Percentiles rank a stretch among this genome's conserved stretches.
phyloP scores from a whole-genome alignment of 2,329 filamentous ascomycete genomes.

The Calycina marina region DNA sequence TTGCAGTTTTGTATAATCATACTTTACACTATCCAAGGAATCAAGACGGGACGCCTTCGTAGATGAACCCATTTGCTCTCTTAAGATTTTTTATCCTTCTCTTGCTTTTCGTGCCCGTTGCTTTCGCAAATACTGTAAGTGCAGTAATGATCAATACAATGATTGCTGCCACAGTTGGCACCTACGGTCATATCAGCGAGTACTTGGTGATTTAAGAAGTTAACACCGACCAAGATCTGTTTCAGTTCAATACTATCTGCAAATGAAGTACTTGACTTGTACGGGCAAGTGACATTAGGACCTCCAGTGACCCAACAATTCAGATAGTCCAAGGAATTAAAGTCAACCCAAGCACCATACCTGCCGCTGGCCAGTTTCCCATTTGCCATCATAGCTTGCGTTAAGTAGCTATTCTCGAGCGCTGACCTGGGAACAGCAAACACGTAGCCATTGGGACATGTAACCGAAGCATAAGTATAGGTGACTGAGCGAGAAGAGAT shows the following conservation, averaged over 20 bases:
- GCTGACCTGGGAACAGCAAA: slow-evolving; percentile 46
- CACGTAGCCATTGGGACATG: slow-evolving; percentile 32
- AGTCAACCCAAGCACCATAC: slow-evolving; percentile 38
- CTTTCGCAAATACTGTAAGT: slow-evolving; percentile 48
- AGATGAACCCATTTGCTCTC: slow-evolving; percentile 41
- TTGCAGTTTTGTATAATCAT: no score
- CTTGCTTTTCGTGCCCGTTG: slow-evolving; percentile 42
- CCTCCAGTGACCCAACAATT: slow-evolving; percentile 48
- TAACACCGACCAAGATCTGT: slow-evolving; percentile 26
- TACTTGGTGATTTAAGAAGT: not conserved
- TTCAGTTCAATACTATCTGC: slow-evolving; percentile 28
- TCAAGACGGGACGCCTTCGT: slow-evolving; percentile 46
- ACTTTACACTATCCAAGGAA: slow-evolving; percentile 12
- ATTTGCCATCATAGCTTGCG: slow-evolving; percentile 16
- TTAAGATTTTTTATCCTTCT: slow-evolving; percentile 34
- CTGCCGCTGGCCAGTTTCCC: slow-evolving; percentile 15
- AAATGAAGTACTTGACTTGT: slow-evolving; percentile 25
- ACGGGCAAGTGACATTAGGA: slow-evolving; percentile 42
- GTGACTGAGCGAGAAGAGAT: slow-evolving; percentile 28
- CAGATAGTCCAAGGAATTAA: slow-evolving; percentile 40
- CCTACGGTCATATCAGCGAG: slow-evolving; percentile 25
- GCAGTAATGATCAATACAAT: slow-evolving; percentile 46
- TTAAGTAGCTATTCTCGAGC: slow-evolving; percentile 47
- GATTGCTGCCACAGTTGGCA: slow-evolving; percentile 46
- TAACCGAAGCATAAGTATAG: slow-evolving; percentile 29